Conservation (phyloP, 257 asterid genomes). For the Osmanthus fragrans region DNA sequence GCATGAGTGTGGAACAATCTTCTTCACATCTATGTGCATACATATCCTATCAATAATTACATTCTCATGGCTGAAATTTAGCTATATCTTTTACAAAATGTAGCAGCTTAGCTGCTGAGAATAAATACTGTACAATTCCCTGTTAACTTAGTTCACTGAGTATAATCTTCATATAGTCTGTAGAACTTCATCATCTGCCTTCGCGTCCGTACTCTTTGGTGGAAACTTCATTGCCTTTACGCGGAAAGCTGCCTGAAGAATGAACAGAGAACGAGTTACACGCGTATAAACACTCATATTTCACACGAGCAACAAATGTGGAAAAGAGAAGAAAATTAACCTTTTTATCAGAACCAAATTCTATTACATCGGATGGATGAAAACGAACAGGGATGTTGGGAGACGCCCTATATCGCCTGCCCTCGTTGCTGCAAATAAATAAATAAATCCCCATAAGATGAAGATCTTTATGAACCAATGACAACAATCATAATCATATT, state of each 20-base stretch:
- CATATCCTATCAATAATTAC: background rate
- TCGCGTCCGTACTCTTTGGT: slow-evolving; percentile 25
- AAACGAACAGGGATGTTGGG: slow-evolving; percentile 75
- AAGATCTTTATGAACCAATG: background rate
- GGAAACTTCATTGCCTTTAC: slow-evolving; percentile 71
- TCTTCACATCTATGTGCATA: slow-evolving; percentile 10
- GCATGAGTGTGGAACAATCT: too few relatives aligned
- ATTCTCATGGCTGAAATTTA: background rate
- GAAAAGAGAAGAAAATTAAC: slow-evolving; percentile 16
- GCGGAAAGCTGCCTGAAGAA: slow-evolving; percentile 60
- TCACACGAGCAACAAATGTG: background rate
- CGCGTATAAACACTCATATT: background rate
- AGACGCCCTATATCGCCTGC: slow-evolving; percentile 52
- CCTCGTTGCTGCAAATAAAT: slow-evolving; percentile 58
- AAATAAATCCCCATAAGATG: background rate
- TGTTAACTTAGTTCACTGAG: background rate
- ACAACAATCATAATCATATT: background rate
- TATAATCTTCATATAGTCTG: slow-evolving; percentile 39
- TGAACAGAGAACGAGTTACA: background rate
- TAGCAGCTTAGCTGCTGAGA: slow-evolving; percentile 35
- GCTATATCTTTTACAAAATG: slow-evolving; percentile 23
- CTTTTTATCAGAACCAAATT: slow-evolving; percentile 79
- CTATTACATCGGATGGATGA: slow-evolving; percentile 71
- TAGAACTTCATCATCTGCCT: slow-evolving; percentile 38
- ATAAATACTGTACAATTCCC: slow-evolving; percentile 48